A percentile compares a stretch with the other conserved stretches of the same genome.
Conservation (phyloP, 2,329 filamentous ascomycete genomes). For the Trichophyton rubrum region DNA sequence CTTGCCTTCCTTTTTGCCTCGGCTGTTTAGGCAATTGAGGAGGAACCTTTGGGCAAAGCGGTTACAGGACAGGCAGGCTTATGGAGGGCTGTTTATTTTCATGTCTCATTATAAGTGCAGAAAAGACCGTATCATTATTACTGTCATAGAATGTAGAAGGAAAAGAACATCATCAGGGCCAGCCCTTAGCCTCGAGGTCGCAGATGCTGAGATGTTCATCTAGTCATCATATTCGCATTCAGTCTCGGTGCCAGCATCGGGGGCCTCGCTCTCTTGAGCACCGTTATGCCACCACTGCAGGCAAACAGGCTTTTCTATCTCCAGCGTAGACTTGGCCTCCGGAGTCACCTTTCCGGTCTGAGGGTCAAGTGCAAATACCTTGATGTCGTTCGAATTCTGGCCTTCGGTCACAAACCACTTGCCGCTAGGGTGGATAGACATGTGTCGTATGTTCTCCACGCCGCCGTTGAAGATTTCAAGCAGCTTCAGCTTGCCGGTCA, state of each 20-base stretch:
- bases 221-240: background rate
- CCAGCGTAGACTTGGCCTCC: constrained; percentile 6
- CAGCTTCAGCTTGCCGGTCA: constrained; percentile 8
- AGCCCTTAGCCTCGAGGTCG: background rate
- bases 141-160: background rate
- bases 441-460: constrained; percentile 38
- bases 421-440: constrained; percentile 51
- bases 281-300: constrained; percentile 7
- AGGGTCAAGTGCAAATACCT: constrained; percentile 46
- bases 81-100: too few species aligned
- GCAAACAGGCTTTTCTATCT: constrained; percentile 8
- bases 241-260: background rate
- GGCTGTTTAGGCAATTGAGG: too few species aligned
- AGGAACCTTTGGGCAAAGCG: too few species aligned
- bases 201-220: background rate
- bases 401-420: constrained; percentile 49
- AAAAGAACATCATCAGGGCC: background rate
- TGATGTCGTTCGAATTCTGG: constrained; percentile 46
- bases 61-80: too few species aligned
- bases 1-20: too few species aligned
- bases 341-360: constrained; percentile 44
- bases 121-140: too few species aligned
- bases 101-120: too few species aligned
- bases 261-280: background rate
- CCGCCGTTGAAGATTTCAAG: constrained; percentile 10